Evolutionary conservation across 2,329 filamentous ascomycete species (phyloP), one percentile per base, ranked within the genome.

Genomic region (Hirsutella rhossiliensis): DNA sequence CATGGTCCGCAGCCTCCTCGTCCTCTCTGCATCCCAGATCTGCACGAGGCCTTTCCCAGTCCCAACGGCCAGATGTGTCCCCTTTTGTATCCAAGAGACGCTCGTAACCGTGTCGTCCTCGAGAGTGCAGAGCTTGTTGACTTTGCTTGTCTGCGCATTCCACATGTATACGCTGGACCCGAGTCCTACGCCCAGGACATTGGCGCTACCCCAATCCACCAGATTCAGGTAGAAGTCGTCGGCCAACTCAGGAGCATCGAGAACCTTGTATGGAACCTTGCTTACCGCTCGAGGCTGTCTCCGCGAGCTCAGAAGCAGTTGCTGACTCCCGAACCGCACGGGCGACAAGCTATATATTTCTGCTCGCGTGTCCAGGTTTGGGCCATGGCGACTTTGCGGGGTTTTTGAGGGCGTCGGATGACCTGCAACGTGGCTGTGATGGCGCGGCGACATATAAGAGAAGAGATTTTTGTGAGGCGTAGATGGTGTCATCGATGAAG

Each of bases 391-490:
- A 55, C 84, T 90, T 57, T 89, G 85, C 1, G 90, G 89, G 3
- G 92, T 96, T 63, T 87, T 83, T 11, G 86, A 87, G 2, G 88
- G 89, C 4, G 89, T 95, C 2, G 82, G 85, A 54, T 94, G 87
- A n/a, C 84, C 84, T 18, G 80, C 82, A 41, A 82, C 75, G 50
- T 78, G 76, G 45, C 71, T 76, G 57, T 83, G 76, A 55, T 87
- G 78, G 20, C 73, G 71, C 2, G 86, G 84, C 3, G 86, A 89
- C 64, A 87, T 81, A 61, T 94, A 96, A 23, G 84, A 87, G 60
- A 98, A 97, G 34, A 98, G 77, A 53, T 98, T 98, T 67, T 96
- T 97, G 64, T 95, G 88, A 11, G 92, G 92, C 4, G 92, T 98
- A 1, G 90, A 94, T 0, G 92, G 92, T 0, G 90, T 95, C 46